Base-by-base conservation (phyloP, 345 rosid genomes). In the Ricinus communis region DNA sequence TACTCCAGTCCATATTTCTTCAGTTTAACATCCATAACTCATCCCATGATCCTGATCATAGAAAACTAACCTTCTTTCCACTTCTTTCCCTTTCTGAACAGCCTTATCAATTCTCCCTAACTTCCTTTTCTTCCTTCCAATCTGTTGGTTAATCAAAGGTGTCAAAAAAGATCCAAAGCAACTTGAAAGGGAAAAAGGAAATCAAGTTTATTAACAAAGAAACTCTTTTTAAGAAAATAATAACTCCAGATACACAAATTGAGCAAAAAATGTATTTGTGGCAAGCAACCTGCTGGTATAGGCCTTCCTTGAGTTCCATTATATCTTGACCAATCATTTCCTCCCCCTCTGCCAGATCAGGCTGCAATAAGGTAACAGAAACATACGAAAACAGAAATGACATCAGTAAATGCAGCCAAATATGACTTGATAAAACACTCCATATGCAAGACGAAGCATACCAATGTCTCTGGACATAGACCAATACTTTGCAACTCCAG, bases 401-500 rank as follows among this genome's bases (percentile, higher is more conserved):
- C 47, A 54, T 15, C 28, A 27, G 30, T 10, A 6, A 49, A 47
- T 9, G 30, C n/a, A 31, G 18, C 45, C 54, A 57, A 28, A 22
- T 41, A 62, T 27, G 21, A 30, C 54, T 36, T 62, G 15, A 65
- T n/a, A 38, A 70, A 58, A 52, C n/a, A 40, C 65, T 24, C 52
- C n/a, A 56, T 14, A 11, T 54, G 62, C 21, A 22, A 64, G 57
- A 62, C 28, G 38, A 59, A 70, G 68, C 87, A 54, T 82, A 96
- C 99, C 96, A 89, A 79, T 71, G 80, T 76, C 69, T 95, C 99
- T 1, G 97, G 90, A 74, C 79, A 88, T 55, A 96, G 71, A 77
- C 97, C 97, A 68, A 96, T 87, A 84, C 93, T 88, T 68, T 88
- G 91, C 6, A 92, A 79, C 86, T 96, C 99, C 82, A 96, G 74